These are phyloP conservation scores for Vitis labrusca DNA, from an alignment of 164 flowering plant species.

Conservation along the genomic window DNA sequence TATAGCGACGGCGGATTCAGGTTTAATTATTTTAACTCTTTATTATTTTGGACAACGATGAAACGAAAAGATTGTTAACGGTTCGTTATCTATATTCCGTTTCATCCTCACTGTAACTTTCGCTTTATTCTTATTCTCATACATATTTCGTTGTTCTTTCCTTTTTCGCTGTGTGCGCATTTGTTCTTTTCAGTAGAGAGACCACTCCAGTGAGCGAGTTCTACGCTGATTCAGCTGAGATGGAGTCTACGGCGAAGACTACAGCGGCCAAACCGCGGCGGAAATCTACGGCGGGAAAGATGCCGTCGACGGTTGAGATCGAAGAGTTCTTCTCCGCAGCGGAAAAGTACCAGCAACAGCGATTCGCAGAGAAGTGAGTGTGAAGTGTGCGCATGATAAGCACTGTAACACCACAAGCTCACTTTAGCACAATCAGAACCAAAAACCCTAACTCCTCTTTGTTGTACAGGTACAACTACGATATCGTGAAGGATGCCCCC, in stretches of 20 bases:
- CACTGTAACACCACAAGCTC: not conserved
- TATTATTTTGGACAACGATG: not conserved
- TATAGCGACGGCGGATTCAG: conserved; percentile 29
- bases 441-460: conserved; percentile 7
- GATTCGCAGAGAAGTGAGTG: conserved; percentile 68
- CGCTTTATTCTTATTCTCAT: not conserved
- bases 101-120: not conserved
- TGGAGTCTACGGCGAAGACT: conserved; percentile 32
- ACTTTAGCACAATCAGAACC: conserved; percentile 10
- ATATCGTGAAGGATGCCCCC: conserved; percentile 64
- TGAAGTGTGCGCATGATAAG: conserved; percentile 22
- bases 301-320: conserved; percentile 54
- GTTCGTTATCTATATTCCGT: no score
- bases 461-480: conserved; percentile 70
- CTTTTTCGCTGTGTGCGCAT: not conserved
- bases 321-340: conserved; percentile 61
- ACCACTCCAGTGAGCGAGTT: conserved; percentile 36
- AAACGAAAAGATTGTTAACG: no score
- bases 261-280: conserved; percentile 9
- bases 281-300: conserved; percentile 16
- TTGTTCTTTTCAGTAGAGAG: conserved; percentile 29
- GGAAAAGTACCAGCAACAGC: conserved; percentile 54
- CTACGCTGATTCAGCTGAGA: conserved; percentile 28
- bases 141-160: not conserved
- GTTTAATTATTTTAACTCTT: conserved; percentile 16